Base-by-base conservation (phyloP, 2,329 filamentous ascomycete genomes). In the Dryadomyces quercus-mongolicae region DNA sequence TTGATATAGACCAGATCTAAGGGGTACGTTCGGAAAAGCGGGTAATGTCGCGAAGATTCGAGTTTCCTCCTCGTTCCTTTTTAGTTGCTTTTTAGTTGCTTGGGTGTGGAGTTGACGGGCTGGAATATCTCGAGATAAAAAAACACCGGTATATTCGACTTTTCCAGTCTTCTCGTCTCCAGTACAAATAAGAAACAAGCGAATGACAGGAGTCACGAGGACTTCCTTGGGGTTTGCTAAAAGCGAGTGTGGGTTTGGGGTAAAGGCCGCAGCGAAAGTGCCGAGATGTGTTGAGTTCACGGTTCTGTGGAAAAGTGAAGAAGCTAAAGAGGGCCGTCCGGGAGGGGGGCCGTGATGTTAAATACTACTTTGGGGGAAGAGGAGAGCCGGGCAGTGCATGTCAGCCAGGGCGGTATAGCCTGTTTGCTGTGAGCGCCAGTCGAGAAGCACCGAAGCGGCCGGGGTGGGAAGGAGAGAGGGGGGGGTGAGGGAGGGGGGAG, bases 161-260 rank as follows among this genome's bases (percentile, higher is more conserved):
- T 46, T 45, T 40, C 36, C 45, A 5, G 18, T 47, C 47, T 49
- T 50, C 34, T 56, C 45, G 54, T 60, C 55, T 60, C 55, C 58
- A 44, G 64, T 64, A 63, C 69, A 69, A 70, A 73, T 73, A 71
- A 71, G 67, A 72, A 74, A 72, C 71, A 82, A 85, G 81, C 81
- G 81, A 85, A 80, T 82, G 81, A 84, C 80, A 82, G 81, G 81
- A 84, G 81, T 75, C 81, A 76, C 81, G 81, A 84, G 81, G 81
- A 81, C 80, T 84, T 84, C 81, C 81, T 81, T 68, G 65, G 66
- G 62, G 62, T 18, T 67, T 66, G 67, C 66, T 65, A 66, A 70
- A 73, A 76, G 74, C 74, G 74, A 77, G 70, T 68, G 75, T 77
- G 69, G 66, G 60, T 62, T 65, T 61, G 64, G 60, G 59, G 62